phyloP scores from a whole-genome alignment of 2,329 filamentous ascomycete genomes.

The Bipolaris oryzae region DNA sequence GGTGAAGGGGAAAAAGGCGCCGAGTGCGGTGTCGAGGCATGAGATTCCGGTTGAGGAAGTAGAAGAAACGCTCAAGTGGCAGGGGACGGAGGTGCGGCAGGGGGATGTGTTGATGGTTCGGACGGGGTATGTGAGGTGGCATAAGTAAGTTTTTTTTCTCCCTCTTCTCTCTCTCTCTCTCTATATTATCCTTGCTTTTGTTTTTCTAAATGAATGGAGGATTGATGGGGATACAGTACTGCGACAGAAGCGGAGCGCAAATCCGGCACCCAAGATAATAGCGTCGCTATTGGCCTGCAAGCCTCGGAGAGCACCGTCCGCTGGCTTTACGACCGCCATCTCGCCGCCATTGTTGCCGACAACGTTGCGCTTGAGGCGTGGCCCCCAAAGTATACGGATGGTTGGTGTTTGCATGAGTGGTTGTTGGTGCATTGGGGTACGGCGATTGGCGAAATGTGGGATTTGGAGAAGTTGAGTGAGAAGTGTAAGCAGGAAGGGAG shows the following conservation, averaged over 20 bases:
- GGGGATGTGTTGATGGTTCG: constrained; percentile 47
- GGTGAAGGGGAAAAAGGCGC: constrained; percentile 34
- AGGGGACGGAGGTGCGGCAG: constrained; percentile 33
- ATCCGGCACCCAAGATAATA: constrained; percentile 42
- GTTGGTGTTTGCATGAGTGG: constrained; percentile 46
- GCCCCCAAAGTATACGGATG: constrained; percentile 38
- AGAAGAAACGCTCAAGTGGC: constrained; percentile 39
- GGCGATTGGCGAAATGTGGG: constrained; percentile 48
- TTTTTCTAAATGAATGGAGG: no score
- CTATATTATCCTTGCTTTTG: no score
- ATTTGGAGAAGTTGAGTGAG: constrained; percentile 58
- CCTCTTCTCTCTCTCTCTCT: background rate
- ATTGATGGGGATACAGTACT: constrained; percentile 21
- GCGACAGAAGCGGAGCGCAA: constrained; percentile 36
- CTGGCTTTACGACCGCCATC: constrained; percentile 48
- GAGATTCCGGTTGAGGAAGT: constrained; percentile 41
- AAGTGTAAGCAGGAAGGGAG: constrained; percentile 60
- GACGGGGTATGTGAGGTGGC: constrained; percentile 56
- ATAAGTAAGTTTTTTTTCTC: constrained; percentile 26
- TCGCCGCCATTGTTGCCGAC: constrained; percentile 48
- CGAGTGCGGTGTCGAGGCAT: constrained; percentile 35
- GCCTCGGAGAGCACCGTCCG: constrained; percentile 40
- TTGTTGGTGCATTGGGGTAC: constrained; percentile 39
- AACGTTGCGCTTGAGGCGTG: constrained; percentile 50
- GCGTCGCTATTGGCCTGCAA: constrained; percentile 42